These are phyloP conservation scores for Hypomontagnella monticulosa DNA, from an alignment of 495 filamentous ascomycete species.

Conservation along the genomic window DNA sequence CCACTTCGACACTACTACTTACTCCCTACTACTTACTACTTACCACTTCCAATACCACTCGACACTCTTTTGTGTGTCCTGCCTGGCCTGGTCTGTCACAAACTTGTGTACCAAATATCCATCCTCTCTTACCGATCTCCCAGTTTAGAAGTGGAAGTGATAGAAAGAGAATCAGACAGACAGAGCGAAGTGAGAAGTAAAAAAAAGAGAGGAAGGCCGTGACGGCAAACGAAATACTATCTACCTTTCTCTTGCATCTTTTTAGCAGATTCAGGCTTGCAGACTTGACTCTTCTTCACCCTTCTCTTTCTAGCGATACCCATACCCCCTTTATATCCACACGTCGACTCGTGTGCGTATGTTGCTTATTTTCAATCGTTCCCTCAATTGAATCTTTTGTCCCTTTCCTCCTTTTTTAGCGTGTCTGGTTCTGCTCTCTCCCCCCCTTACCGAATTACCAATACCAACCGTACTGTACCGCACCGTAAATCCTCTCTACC, in stretches of 20 bases:
- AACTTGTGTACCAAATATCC: slow-evolving; percentile 14
- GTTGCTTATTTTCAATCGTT: slow-evolving; percentile 49
- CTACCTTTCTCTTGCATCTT: slow-evolving; percentile 19
- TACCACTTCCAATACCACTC: neutral
- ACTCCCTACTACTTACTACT: neutral
- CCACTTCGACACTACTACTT: slow-evolving; percentile 3
- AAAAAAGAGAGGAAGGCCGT: slow-evolving; percentile 2
- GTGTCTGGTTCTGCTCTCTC: slow-evolving; percentile 17
- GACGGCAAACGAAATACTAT: slow-evolving; percentile 10
- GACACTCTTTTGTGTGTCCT: neutral
- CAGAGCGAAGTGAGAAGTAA: neutral
- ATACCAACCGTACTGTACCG: slow-evolving; percentile 7
- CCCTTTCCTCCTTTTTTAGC: slow-evolving; percentile 33
- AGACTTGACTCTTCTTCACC: slow-evolving; percentile 1
- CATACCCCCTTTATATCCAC: slow-evolving; percentile 49
- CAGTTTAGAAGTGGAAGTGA: slow-evolving; percentile 17
- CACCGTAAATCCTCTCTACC: slow-evolving; percentile 34
- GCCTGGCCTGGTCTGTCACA: slow-evolving; percentile 12
- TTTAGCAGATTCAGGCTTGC: slow-evolving; percentile 20
- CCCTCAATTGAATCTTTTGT: slow-evolving; percentile 43
- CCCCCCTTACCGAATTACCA: too few species aligned
- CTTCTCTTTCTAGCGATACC: slow-evolving; percentile 42
- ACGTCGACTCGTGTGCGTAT: slow-evolving; percentile 44
- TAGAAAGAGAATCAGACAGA: slow-evolving; percentile 6
- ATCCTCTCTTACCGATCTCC: neutral